A percentile compares a stretch with the other conserved stretches of the same genome.
These are phyloP conservation scores for Fragaria iinumae DNA, from an alignment of 306 rosid species.

Conservation along the genomic window DNA sequence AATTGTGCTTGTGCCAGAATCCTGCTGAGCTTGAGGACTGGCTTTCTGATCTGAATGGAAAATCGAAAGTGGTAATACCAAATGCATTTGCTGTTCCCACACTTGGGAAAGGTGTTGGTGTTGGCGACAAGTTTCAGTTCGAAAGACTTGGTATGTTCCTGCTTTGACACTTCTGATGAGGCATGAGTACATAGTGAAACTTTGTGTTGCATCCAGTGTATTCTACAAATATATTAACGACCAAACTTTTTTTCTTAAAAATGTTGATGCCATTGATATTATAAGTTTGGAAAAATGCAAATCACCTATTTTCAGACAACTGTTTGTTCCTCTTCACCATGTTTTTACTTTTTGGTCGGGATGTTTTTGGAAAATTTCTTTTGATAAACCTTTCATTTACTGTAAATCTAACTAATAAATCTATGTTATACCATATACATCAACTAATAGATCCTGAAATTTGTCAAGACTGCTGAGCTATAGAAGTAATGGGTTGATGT, in stretches of 20 bases:
- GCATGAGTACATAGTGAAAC: neutral
- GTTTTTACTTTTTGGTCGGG: neutral
- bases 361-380: neutral
- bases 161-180: conserved; percentile 5
- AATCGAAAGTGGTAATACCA: conserved; percentile 60
- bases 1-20: conserved; percentile 45
- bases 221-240: neutral
- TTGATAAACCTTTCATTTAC: neutral
- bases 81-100: conserved; percentile 64
- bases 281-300: neutral
- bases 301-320: neutral
- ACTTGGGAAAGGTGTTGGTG: conserved; percentile 44
- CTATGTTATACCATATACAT: neutral
- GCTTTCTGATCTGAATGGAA: conserved; percentile 80
- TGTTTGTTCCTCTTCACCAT: neutral
- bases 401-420: neutral
- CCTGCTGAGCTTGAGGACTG: conserved; percentile 94
- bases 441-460: neutral
- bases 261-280: neutral
- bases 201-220: neutral
- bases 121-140: conserved; percentile 82
- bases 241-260: neutral
- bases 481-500: neutral
- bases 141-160: conserved; percentile 82
- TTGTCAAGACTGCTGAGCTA: neutral